Evolutionary conservation across 2,329 filamentous ascomycete genomes (phyloP).

Genomic region (Arthrobotrys conoides): DNA sequence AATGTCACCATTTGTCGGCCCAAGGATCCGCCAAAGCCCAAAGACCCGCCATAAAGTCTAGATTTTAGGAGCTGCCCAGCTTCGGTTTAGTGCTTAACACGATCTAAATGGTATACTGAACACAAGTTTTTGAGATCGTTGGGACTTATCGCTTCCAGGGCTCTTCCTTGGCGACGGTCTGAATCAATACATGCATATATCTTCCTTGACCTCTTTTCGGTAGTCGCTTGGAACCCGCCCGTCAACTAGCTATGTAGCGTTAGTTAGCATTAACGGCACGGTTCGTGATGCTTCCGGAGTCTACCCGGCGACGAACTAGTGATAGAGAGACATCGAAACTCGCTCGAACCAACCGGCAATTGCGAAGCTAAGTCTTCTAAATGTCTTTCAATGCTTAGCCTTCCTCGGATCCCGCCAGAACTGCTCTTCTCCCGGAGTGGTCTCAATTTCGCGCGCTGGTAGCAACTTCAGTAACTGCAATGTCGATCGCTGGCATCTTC

Average conservation of each 20-base stretch:
- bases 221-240: conserved; percentile 36
- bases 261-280: conserved; percentile 39
- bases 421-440: conserved; percentile 46
- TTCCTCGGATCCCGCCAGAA: conserved; percentile 15
- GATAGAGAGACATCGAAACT: conserved; percentile 17
- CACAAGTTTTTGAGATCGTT: conserved; percentile 43
- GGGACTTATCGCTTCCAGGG: conserved; percentile 29
- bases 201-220: conserved; percentile 26
- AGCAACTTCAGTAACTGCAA: conserved; percentile 49
- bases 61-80: conserved; percentile 24
- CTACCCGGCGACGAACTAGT: conserved; percentile 22
- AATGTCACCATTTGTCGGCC: background rate
- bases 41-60: conserved; percentile 33
- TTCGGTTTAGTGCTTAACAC: conserved; percentile 29
- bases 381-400: conserved; percentile 28
- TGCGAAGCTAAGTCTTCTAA: conserved; percentile 19
- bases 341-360: conserved; percentile 10
- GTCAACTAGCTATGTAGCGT: conserved; percentile 13
- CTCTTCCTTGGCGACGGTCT: conserved; percentile 36
- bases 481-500: conserved; percentile 48
- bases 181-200: conserved; percentile 16
- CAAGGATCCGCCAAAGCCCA: background rate
- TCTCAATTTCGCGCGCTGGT: conserved; percentile 39
- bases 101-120: conserved; percentile 6
- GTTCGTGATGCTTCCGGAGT: conserved; percentile 37